Percentiles rank a stretch among this genome's conserved stretches.
These are phyloP conservation scores for Citrullus mucosospermus DNA, from an alignment of 306 rosid genomes.

Conservation along the genomic window DNA sequence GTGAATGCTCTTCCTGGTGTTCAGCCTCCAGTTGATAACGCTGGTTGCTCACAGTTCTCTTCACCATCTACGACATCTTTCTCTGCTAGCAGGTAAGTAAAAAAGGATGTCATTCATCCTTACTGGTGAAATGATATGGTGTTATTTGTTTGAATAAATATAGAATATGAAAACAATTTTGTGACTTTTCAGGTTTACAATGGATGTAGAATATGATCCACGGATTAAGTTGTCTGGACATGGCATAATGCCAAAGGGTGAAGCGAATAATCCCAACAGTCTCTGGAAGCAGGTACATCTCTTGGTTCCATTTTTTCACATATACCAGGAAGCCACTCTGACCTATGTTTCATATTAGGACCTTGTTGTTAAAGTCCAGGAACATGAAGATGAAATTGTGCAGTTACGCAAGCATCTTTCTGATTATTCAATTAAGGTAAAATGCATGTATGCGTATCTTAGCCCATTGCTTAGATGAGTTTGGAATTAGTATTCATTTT, in stretches of 20 bases:
- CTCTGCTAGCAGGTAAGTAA: slow-evolving; percentile 36
- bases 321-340: slow-evolving; percentile 3
- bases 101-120: background rate
- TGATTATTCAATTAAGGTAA: slow-evolving; percentile 82
- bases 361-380: slow-evolving; percentile 48
- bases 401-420: slow-evolving; percentile 71
- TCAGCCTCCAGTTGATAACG: slow-evolving; percentile 30
- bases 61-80: slow-evolving; percentile 49
- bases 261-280: slow-evolving; percentile 38
- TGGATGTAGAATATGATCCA: slow-evolving; percentile 48
- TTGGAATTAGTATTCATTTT: background rate
- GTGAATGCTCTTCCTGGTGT: slow-evolving; percentile 29
- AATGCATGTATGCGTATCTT: background rate
- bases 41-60: slow-evolving; percentile 36
- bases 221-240: slow-evolving; percentile 36
- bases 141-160: background rate
- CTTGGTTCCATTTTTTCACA: background rate
- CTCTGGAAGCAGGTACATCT: slow-evolving; percentile 64
- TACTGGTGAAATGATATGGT: background rate
- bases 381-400: slow-evolving; percentile 74
- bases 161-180: background rate
- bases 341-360: slow-evolving; percentile 29
- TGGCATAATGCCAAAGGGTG: slow-evolving; percentile 52
- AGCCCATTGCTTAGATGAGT: slow-evolving; percentile 1
- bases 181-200: slow-evolving; percentile 34